These are phyloP conservation scores for Phalaenopsis aphrodite DNA, from an alignment of 106 monocot species.

Conservation along the genomic window DNA sequence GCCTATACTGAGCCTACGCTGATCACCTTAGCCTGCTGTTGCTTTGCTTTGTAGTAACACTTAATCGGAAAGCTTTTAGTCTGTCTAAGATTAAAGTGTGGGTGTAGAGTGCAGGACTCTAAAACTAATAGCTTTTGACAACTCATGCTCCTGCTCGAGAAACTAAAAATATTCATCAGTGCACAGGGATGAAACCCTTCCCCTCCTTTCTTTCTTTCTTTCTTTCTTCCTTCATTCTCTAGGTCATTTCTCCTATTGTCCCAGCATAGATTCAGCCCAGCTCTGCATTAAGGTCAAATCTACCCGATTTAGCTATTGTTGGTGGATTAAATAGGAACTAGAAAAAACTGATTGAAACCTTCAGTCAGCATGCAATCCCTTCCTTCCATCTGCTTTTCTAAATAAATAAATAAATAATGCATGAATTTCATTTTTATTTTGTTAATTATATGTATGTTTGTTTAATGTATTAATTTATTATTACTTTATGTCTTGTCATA, in stretches of 20 bases:
- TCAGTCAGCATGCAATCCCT: too few relatives aligned
- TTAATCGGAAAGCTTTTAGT: constrained; percentile 2
- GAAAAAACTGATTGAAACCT: too few relatives aligned
- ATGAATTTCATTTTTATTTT: too few relatives aligned
- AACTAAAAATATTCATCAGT: background rate
- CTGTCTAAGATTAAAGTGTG: background rate
- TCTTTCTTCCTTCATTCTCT: background rate
- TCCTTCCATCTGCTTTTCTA: too few relatives aligned
- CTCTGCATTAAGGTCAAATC: background rate
- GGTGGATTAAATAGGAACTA: too few relatives aligned
- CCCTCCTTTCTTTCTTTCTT: background rate
- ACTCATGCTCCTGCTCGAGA: background rate
- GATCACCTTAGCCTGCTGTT: background rate
- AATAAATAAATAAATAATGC: too few relatives aligned
- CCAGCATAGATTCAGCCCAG: background rate
- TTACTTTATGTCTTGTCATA: too few relatives aligned
- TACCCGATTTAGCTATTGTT: background rate
- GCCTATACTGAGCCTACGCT: background rate
- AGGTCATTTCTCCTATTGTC: background rate
- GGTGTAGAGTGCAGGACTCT: background rate
- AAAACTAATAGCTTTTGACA: constrained; percentile 5
- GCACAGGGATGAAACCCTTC: background rate
- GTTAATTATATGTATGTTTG: too few relatives aligned
- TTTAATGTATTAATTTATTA: too few relatives aligned
- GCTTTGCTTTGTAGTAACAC: background rate